A percentile compares a stretch with the other conserved stretches of the same genome.
These are phyloP conservation scores for Venturiaceae sp. DNA, from an alignment of 2,329 filamentous ascomycete species.

Conservation along the genomic window DNA sequence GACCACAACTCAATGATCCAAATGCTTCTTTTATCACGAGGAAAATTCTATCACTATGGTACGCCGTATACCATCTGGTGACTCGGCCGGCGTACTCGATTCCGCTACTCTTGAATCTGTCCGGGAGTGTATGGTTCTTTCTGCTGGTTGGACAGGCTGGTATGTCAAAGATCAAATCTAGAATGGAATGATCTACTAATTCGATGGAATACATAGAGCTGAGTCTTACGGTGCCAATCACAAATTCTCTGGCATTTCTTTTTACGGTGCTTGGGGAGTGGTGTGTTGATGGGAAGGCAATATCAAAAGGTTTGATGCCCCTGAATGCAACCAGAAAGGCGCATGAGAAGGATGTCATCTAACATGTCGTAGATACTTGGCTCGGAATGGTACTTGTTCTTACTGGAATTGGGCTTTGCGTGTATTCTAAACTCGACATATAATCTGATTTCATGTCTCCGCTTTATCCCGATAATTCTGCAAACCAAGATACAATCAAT, in stretches of 20 bases:
- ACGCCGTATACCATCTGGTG: conserved; percentile 68
- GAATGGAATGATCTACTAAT: too few species aligned
- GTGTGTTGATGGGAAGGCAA: conserved; percentile 88
- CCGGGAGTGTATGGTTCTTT: conserved; percentile 95
- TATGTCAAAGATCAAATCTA: conserved; percentile 37
- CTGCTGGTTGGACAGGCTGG: conserved; percentile 85
- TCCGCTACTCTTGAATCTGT: conserved; percentile 78
- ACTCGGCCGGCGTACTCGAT: conserved; percentile 75
- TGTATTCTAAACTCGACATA: conserved; percentile 41
- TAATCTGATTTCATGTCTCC: too few species aligned
- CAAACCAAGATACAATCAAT: too few species aligned
- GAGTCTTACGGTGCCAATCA: conserved; percentile 87
- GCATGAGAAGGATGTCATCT: not conserved
- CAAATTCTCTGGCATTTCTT: conserved; percentile 89
- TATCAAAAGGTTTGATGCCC: conserved; percentile 59
- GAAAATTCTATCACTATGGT: conserved; percentile 56
- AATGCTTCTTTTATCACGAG: conserved; percentile 43
- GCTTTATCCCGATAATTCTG: too few species aligned
- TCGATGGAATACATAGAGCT: conserved; percentile 54
- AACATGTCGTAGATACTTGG: conserved; percentile 56
- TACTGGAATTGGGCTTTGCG: conserved; percentile 72
- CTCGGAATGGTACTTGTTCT: conserved; percentile 73
- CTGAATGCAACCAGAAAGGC: not conserved
- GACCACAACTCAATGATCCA: conserved; percentile 22
- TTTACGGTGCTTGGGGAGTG: conserved; percentile 93